Evolutionary conservation across 2,329 filamentous ascomycete species (phyloP).

Genomic region (Colletotrichum sp.): DNA sequence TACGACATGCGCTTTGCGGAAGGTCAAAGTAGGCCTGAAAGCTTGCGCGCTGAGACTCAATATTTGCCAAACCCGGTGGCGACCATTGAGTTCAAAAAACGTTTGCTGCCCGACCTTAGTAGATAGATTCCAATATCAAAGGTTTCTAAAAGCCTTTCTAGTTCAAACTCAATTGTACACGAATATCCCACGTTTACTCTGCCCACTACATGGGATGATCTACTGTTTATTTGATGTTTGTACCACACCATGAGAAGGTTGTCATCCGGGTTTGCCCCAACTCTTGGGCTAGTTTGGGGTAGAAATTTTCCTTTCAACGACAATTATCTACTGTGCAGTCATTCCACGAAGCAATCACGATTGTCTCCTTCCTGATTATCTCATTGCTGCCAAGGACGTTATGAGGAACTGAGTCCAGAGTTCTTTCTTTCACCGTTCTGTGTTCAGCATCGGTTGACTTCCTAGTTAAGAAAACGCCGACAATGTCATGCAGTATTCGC

Average conservation of each 20-base stretch:
- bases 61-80: neutral
- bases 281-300: neutral
- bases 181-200: neutral
- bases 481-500: neutral
- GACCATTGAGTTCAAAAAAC: neutral
- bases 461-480: neutral
- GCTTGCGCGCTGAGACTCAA: neutral
- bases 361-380: rapidly evolving
- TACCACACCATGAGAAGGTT: neutral
- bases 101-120: neutral
- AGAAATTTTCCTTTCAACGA: neutral
- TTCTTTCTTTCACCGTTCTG: neutral
- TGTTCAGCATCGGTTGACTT: neutral
- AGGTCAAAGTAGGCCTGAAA: neutral
- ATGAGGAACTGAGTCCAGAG: neutral
- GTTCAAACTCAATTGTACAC: neutral
- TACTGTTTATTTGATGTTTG: neutral
- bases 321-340: neutral
- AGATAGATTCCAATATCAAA: neutral
- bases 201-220: neutral
- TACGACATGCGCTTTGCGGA: neutral
- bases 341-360: neutral
- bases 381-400: neutral
- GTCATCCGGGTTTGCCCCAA: neutral
- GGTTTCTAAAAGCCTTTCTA: neutral